Evolutionary conservation across 805 yeast genomes (phyloP).

Genomic region (Candida fluviatilis): DNA sequence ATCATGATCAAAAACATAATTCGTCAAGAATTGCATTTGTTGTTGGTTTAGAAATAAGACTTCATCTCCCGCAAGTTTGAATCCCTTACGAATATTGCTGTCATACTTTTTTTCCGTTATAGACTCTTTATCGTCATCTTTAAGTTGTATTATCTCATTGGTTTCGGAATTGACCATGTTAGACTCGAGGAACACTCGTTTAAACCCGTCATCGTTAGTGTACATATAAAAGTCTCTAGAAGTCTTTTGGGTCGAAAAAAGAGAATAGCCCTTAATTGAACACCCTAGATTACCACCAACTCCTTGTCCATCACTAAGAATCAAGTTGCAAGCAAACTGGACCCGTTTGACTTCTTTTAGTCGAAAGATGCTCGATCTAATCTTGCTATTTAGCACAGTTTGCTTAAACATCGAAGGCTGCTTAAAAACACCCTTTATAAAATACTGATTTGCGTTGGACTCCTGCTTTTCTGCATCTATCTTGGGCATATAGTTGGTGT

Average conservation of each 20-base stretch:
- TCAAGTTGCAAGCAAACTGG: conserved; percentile 57
- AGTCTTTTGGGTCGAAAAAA: conserved; percentile 52
- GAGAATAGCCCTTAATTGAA: conserved; percentile 67
- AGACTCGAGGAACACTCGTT: conserved; percentile 48
- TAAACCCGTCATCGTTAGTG: conserved; percentile 22
- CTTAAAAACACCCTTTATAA: conserved; percentile 7
- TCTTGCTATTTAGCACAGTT: conserved; percentile 8
- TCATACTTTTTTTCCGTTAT: conserved; percentile 33
- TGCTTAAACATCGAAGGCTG: conserved; percentile 15
- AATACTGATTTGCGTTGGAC: conserved; percentile 1
- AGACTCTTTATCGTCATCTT: conserved; percentile 27
- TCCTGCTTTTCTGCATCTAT: conserved; percentile 7
- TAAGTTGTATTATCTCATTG: conserved; percentile 45
- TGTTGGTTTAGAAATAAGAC: conserved; percentile 23
- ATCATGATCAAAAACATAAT: conserved; percentile 32
- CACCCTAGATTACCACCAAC: conserved; percentile 43
- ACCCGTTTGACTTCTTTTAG: conserved; percentile 61
- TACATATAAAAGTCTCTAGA: conserved; percentile 21
- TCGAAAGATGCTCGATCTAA: conserved; percentile 35
- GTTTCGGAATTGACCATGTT: conserved; percentile 35
- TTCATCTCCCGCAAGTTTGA: conserved; percentile 18
- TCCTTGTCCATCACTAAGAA: conserved; percentile 44
- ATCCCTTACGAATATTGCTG: conserved; percentile 29
- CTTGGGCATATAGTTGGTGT: conserved; percentile 37
- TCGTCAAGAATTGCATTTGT: conserved; percentile 23